These are phyloP conservation scores for Striga asiatica DNA, from an alignment of 257 asterid genomes.

Conservation along the genomic window DNA sequence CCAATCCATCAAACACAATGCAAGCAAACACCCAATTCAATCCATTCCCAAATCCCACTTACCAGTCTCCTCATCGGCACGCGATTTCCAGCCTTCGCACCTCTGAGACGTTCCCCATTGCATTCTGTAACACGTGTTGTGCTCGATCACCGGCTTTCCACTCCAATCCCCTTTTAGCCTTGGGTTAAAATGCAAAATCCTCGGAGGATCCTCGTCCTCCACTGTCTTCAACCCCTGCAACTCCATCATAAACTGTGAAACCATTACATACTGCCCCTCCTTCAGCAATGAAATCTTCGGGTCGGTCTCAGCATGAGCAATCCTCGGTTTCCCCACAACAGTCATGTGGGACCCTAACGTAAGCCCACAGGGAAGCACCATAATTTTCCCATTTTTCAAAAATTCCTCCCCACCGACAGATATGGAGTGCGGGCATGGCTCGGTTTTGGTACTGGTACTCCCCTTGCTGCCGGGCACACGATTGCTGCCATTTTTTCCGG, in stretches of 20 bases:
- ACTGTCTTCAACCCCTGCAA: constrained; percentile 80
- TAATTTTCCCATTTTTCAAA: constrained; percentile 30
- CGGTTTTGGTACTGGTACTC: constrained; percentile 21
- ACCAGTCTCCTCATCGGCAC: constrained; percentile 94
- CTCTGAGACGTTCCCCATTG: constrained; percentile 92
- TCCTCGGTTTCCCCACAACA: constrained; percentile 64
- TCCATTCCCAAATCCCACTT: constrained; percentile 13
- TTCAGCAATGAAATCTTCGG: constrained; percentile 67
- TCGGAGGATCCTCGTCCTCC: constrained; percentile 92
- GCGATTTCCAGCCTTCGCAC: constrained; percentile 85
- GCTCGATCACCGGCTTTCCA: constrained; percentile 88
- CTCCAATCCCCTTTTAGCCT: constrained; percentile 94
- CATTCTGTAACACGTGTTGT: constrained; percentile 88
- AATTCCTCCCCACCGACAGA: constrained; percentile 44
- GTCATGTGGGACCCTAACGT: constrained; percentile 79
- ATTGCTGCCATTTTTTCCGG: constrained; percentile 11
- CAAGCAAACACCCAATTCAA: not conserved
- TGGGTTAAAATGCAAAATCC: constrained; percentile 83
- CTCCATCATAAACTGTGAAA: constrained; percentile 93
- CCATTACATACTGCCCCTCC: constrained; percentile 72
- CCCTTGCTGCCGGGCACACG: constrained; percentile 1
- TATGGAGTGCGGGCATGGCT: constrained; percentile 58
- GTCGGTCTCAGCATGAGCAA: constrained; percentile 61
- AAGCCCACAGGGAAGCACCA: constrained; percentile 82
- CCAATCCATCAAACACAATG: constrained; percentile 13